Conservation (phyloP, 2,329 filamentous ascomycete species). For the Aspergillus sp. region DNA sequence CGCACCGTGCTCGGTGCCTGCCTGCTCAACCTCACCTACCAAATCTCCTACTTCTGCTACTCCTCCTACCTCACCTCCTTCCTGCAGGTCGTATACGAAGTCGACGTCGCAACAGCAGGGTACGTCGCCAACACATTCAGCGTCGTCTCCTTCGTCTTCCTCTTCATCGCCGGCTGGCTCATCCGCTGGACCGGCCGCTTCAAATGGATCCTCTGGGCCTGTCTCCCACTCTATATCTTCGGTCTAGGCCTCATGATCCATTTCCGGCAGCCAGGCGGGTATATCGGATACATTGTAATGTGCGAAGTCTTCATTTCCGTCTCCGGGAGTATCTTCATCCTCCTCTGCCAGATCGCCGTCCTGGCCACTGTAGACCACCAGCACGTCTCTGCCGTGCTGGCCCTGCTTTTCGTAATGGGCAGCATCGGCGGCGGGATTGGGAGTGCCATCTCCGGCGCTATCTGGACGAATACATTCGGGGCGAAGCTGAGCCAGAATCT, state of each 20-base stretch:
- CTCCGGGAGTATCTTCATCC: slow-evolving; percentile 54
- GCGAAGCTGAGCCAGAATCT: slow-evolving; percentile 36
- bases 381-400: slow-evolving; percentile 56
- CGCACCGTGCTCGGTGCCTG: slow-evolving; percentile 21
- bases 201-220: slow-evolving; percentile 55
- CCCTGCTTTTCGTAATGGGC: slow-evolving; percentile 56
- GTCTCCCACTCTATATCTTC: slow-evolving; percentile 55
- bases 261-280: slow-evolving; percentile 50
- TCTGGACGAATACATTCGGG: slow-evolving; percentile 61
- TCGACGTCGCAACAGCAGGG: slow-evolving; percentile 31
- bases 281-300: slow-evolving; percentile 57
- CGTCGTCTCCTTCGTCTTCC: slow-evolving; percentile 56
- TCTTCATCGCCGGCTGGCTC: slow-evolving; percentile 54
- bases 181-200: slow-evolving; percentile 54
- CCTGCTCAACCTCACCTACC: slow-evolving; percentile 29
- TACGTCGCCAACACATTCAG: slow-evolving; percentile 52
- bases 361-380: slow-evolving; percentile 57
- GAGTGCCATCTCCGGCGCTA: slow-evolving; percentile 56
- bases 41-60: slow-evolving; percentile 23
- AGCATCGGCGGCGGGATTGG: slow-evolving; percentile 58
- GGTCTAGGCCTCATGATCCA: slow-evolving; percentile 58
- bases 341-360: slow-evolving; percentile 56
- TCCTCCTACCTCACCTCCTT: slow-evolving; percentile 23
- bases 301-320: slow-evolving; percentile 60
- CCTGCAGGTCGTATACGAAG: slow-evolving; percentile 24